Conservation (phyloP, 2,329 filamentous ascomycete genomes). For the Dothidotthia symphoricarpi region DNA sequence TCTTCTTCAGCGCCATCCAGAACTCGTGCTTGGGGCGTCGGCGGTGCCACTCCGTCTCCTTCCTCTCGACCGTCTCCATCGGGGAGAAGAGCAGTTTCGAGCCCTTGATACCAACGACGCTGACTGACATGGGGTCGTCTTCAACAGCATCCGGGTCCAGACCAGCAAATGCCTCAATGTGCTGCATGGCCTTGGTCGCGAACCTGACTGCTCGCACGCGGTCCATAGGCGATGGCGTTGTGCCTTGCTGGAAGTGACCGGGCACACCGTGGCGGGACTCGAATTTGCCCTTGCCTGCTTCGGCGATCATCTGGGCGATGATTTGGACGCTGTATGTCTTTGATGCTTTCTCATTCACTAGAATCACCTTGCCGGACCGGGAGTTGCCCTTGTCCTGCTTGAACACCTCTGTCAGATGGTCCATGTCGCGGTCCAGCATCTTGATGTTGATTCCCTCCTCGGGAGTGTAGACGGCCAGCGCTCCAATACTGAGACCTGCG, state of each 20-base stretch:
- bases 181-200: slow-evolving; percentile 90
- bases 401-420: slow-evolving; percentile 84
- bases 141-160: slow-evolving; percentile 66
- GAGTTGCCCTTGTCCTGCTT: slow-evolving; percentile 80
- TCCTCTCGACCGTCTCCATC: slow-evolving; percentile 76
- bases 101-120: slow-evolving; percentile 90
- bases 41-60: slow-evolving; percentile 89
- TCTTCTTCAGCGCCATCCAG: slow-evolving; percentile 77
- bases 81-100: slow-evolving; percentile 84
- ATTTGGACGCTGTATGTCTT: slow-evolving; percentile 87
- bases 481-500: slow-evolving; percentile 86
- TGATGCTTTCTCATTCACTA: slow-evolving; percentile 95
- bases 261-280: slow-evolving; percentile 75
- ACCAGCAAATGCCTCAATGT: slow-evolving; percentile 73
- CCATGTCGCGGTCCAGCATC: slow-evolving; percentile 88
- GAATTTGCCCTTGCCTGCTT: slow-evolving; percentile 88
- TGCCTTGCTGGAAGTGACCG: slow-evolving; percentile 46
- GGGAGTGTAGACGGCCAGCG: slow-evolving; percentile 90
- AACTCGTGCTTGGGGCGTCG: slow-evolving; percentile 79
- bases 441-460: slow-evolving; percentile 93
- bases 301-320: slow-evolving; percentile 92
- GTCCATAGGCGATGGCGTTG: slow-evolving; percentile 83
- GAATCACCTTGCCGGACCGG: slow-evolving; percentile 86
- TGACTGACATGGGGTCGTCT: slow-evolving; percentile 68
- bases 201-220: slow-evolving; percentile 87